Conservation (phyloP, 345 rosid genomes). For the Brassica nigra region DNA sequence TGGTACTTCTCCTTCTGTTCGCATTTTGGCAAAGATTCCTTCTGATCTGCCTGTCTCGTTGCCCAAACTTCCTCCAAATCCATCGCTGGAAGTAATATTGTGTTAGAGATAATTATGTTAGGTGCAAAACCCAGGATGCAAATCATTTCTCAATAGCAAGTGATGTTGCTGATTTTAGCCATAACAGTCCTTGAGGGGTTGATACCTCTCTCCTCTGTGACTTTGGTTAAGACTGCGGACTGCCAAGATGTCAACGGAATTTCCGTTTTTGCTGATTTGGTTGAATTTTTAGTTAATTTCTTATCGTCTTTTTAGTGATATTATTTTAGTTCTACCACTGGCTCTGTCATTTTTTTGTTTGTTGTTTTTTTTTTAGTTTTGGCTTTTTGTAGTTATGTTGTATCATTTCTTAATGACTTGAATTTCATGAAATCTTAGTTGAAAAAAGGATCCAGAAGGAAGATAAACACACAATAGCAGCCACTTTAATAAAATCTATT, state of each 20-base stretch:
- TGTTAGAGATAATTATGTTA: too few species aligned
- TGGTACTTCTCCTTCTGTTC: too few species aligned
- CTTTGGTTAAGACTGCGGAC: background rate
- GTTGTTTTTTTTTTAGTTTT: background rate
- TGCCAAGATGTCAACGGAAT: background rate
- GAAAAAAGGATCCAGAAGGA: too few species aligned
- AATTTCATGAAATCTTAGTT: too few species aligned
- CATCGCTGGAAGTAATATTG: too few species aligned
- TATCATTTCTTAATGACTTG: background rate
- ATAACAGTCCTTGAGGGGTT: background rate
- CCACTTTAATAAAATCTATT: too few species aligned
- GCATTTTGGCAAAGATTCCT: too few species aligned
- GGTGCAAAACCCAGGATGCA: too few species aligned
- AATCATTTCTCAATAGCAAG: background rate
- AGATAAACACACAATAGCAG: too few species aligned
- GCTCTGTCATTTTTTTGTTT: background rate
- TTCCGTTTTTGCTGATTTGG: background rate
- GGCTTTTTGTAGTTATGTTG: background rate
- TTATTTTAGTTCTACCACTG: background rate
- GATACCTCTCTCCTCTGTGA: background rate
- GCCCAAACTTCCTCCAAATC: too few species aligned
- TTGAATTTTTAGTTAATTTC: background rate
- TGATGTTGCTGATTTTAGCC: too few species aligned
- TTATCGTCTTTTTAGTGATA: background rate
- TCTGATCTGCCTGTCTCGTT: too few species aligned